phyloP scores from a whole-genome alignment of 108 stramenopile genomes.

The Skeletonema potamos region DNA sequence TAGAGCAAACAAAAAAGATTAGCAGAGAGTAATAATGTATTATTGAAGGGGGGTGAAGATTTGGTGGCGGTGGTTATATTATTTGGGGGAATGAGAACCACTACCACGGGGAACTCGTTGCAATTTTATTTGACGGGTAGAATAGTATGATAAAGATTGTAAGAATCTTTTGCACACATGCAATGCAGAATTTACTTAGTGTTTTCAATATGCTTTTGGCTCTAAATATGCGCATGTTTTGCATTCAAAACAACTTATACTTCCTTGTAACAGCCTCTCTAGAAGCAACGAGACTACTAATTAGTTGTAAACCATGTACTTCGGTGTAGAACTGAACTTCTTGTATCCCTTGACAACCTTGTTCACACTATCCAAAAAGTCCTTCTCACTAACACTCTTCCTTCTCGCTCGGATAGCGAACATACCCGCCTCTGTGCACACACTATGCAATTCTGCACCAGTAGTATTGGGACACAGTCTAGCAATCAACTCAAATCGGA shows the following conservation, averaged over 20 bases:
- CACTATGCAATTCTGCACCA: conserved; percentile 95
- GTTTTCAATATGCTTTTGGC: background rate
- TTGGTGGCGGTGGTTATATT: background rate
- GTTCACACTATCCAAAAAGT: conserved; percentile 97
- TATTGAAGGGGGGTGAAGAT: background rate
- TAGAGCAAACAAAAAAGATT: conserved; percentile 29
- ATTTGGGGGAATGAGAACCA: background rate
- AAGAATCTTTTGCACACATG: background rate
- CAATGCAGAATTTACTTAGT: background rate
- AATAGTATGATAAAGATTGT: background rate
- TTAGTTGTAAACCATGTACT: conserved; percentile 93
- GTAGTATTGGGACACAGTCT: conserved; percentile 98
- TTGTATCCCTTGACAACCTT: conserved; percentile 99
- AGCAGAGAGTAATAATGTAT: background rate
- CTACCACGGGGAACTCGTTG: background rate
- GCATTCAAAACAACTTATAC: background rate
- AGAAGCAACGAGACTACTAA: background rate
- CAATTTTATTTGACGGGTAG: background rate
- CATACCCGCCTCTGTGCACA: conserved; percentile 99
- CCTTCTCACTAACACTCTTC: conserved; percentile 96
- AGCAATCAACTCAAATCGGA: conserved; percentile 98
- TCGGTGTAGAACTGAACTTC: conserved; percentile 99
- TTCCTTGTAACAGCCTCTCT: background rate
- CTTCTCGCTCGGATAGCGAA: conserved; percentile 97
- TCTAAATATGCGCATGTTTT: background rate